Conservation (phyloP, 495 filamentous ascomycete genomes). For the Saxispiralis lemnorum region DNA sequence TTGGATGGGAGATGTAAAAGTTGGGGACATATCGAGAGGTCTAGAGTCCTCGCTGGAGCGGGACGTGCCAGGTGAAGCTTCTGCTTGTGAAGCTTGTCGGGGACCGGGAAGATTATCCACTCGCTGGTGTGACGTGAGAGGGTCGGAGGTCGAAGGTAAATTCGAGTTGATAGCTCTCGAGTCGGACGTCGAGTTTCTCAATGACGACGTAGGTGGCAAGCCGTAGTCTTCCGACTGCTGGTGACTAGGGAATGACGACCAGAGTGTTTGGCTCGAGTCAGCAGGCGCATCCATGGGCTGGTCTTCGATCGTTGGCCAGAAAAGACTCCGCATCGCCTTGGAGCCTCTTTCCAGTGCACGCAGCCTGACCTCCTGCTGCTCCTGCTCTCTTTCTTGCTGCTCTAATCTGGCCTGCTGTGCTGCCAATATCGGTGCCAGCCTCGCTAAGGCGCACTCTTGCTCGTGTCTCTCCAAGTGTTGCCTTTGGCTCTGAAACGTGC, state of each 20-base stretch:
- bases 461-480: conserved; percentile 34
- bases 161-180: no score
- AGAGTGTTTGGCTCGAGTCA: background rate
- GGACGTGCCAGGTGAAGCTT: background rate
- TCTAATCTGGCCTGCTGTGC: conserved; percentile 39
- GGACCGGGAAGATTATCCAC: no score
- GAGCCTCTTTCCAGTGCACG: conserved; percentile 41
- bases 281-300: background rate
- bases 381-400: conserved; percentile 38
- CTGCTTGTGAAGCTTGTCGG: background rate
- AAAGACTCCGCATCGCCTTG: conserved; percentile 28
- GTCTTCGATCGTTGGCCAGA: conserved; percentile 14
- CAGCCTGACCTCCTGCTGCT: conserved; percentile 38
- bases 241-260: no score
- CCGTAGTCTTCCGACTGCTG: no score
- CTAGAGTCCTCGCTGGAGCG: no score
- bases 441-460: conserved; percentile 37
- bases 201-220: background rate
- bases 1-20: conserved; percentile 20
- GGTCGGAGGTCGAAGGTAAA: background rate
- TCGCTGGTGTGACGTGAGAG: background rate
- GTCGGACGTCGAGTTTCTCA: no score
- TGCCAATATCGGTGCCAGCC: conserved; percentile 40
- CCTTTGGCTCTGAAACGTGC: conserved; percentile 33
- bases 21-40: no score